Conservation (phyloP, 1,284 basidiomycete genomes). For the Cutaneotrichosporon cavernicola region DNA sequence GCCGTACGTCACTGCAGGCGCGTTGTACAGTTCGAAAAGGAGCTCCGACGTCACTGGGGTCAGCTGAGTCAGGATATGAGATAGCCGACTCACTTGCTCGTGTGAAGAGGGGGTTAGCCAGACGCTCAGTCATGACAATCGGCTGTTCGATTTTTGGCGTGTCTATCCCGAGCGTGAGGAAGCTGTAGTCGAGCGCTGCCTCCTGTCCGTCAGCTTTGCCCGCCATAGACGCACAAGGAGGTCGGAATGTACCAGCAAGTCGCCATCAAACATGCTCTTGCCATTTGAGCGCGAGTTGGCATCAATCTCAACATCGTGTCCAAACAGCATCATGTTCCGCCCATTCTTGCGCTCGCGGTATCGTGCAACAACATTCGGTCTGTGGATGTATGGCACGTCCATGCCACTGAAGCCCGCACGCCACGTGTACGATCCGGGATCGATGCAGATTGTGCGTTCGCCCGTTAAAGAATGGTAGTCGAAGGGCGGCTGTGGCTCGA, state of each 20-base stretch:
- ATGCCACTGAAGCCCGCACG: conserved; percentile 77
- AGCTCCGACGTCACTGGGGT: conserved; percentile 84
- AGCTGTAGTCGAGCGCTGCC: conserved; percentile 88
- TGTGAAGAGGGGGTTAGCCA: conserved; percentile 87
- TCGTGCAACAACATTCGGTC: conserved; percentile 72
- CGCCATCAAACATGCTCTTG: conserved; percentile 83
- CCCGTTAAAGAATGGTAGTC: conserved; percentile 39
- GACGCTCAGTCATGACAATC: conserved; percentile 87
- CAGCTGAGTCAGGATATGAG: not conserved
- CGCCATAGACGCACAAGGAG: conserved; percentile 67
- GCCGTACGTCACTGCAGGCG: conserved; percentile 82
- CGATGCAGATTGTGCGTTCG: conserved; percentile 67
- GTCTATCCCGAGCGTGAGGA: conserved; percentile 81
- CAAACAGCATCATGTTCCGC: conserved; percentile 75
- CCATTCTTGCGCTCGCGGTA: conserved; percentile 85
- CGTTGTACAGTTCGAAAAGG: conserved; percentile 90
- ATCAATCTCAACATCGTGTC: conserved; percentile 78
- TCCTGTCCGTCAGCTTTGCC: conserved; percentile 61
- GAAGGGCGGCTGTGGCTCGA: conserved; percentile 35
- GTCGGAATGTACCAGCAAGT: conserved; percentile 83
- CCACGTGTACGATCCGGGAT: conserved; percentile 84
- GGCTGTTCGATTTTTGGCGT: conserved; percentile 79
- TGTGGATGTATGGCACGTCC: conserved; percentile 58
- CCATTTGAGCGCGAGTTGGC: conserved; percentile 73
- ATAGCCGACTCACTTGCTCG: conserved; percentile 65